Evolutionary conservation across 2,329 filamentous ascomycete genomes (phyloP), one percentile per base, ranked within the genome.

Genomic region (Sporothrix schenckii): DNA sequence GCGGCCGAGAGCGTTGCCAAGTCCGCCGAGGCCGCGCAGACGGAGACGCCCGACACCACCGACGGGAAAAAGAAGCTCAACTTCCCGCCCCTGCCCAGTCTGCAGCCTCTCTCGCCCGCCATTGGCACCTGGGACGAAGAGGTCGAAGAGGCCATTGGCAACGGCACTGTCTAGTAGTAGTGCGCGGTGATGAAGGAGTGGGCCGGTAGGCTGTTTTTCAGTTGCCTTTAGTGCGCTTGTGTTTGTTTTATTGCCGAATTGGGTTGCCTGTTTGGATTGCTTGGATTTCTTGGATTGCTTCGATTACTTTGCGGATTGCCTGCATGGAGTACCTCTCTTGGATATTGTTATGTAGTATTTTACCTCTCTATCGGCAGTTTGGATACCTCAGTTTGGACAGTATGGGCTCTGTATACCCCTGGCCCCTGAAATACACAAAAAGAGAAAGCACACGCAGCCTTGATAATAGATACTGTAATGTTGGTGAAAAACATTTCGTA

Each of bases 91-190:
- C 66, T 71, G 47, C 56, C 66, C 2, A 24, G 16, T 1, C 66
- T 78, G n/a, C 77, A 79, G 69, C 76, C 81, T 19, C 56, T 79
- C 1, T 80, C 81, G 6, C 78, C 81, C 9, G 79, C 79, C 0
- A 75, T 82, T 21, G 81, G 83, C 10, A 82, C 84, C 69, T 88
- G 86, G 86, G 86, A 85, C 66, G 86, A 88, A 49, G 86, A 88
- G 78, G 85, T 88, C 81, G 84, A 84, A 65, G 83, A 80, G 5
- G 77, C 84, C 14, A 84, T 86, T 34, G 70, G 69, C 9, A 63
- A 65, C 16, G 70, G 56, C 19, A 68, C 52, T 7, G 19, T 65
- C 30, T 70, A 70, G 63, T 50, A 19, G 16, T n/a, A 21, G 49
- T 50, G 49, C 7, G 11, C 16, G 56, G 34, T 24, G 14, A 60